A percentile compares a stretch with the other conserved stretches of the same genome.
Conservation (phyloP, 116 monocot genomes). For the Phalaenopsis hybrid region DNA sequence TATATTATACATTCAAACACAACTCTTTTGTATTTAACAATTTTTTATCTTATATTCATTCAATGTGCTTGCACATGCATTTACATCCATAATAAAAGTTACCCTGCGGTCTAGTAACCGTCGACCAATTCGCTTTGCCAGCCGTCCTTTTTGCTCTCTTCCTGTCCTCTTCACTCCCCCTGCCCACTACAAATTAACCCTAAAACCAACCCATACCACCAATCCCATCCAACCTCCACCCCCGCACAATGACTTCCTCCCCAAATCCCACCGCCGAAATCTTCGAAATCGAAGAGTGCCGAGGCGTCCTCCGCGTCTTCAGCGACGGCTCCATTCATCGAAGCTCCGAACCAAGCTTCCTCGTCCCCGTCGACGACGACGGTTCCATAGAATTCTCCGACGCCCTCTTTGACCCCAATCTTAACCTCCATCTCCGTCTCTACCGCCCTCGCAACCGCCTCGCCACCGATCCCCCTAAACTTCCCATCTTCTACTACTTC, state of each 20-base stretch:
- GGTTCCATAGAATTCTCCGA: slow-evolving; percentile 38
- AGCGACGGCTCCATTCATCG: slow-evolving; percentile 58
- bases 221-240: too few relatives aligned
- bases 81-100: too few relatives aligned
- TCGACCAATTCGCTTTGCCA: too few relatives aligned
- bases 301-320: slow-evolving; percentile 30
- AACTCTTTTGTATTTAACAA: too few relatives aligned
- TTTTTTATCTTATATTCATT: too few relatives aligned
- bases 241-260: too few relatives aligned
- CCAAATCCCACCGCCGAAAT: neutral
- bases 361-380: slow-evolving; percentile 30
- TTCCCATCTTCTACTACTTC: slow-evolving; percentile 47
- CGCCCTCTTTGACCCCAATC: slow-evolving; percentile 14
- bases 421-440: slow-evolving; percentile 29
- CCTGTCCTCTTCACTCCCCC: slow-evolving; percentile 10
- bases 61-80: too few relatives aligned
- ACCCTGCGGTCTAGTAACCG: too few relatives aligned
- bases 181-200: slow-evolving; percentile 1
- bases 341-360: slow-evolving; percentile 28
- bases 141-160: neutral
- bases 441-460: slow-evolving; percentile 18
- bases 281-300: neutral
- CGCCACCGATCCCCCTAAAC: too few relatives aligned
- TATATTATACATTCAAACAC: too few relatives aligned
- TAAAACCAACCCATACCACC: too few relatives aligned